Conservation (phyloP, 208 protist species). For the Leishmania braziliensis region DNA sequence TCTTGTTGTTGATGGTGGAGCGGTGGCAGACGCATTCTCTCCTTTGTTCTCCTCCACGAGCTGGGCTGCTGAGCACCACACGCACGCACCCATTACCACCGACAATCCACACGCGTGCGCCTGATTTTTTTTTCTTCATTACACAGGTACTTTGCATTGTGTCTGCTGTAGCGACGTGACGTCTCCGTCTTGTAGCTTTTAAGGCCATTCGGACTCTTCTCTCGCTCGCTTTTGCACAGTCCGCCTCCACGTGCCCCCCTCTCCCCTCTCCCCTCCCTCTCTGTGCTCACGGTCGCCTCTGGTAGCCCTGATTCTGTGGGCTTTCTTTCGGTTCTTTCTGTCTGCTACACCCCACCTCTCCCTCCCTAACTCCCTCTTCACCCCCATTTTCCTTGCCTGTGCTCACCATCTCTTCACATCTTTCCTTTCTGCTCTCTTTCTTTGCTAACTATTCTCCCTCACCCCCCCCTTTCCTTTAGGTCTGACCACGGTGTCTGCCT, state of each 20-base stretch:
- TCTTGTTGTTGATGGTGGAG: background rate
- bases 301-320: background rate
- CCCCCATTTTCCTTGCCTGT: background rate
- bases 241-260: background rate
- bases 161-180: background rate
- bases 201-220: background rate
- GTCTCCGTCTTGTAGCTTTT: background rate
- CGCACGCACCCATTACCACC: background rate
- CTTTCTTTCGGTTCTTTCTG: background rate
- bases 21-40: background rate
- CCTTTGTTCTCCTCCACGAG: background rate
- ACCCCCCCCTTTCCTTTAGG: background rate
- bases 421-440: background rate
- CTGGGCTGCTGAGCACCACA: background rate
- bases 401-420: background rate
- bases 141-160: background rate
- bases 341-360: background rate
- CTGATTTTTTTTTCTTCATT: background rate
- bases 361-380: background rate
- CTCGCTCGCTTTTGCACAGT: background rate
- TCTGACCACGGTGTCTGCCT: background rate
- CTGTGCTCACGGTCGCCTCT: background rate
- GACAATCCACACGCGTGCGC: background rate
- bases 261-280: background rate
- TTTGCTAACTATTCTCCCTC: background rate